phyloP scores from a whole-genome alignment of 257 asterid species.

The Salvia hispanica region DNA sequence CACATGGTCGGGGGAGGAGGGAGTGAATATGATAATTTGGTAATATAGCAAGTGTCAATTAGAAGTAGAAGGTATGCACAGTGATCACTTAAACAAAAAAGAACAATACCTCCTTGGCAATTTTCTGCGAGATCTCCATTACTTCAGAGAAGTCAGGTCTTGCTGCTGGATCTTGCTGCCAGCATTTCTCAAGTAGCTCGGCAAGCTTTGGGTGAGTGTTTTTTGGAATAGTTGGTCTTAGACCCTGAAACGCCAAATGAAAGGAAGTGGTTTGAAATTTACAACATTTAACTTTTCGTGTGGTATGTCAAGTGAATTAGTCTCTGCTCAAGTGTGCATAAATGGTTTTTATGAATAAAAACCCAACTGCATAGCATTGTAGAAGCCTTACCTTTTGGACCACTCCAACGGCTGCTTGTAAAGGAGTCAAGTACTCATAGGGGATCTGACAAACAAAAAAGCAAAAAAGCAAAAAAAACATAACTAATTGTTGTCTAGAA shows the following conservation, averaged over 20 bases:
- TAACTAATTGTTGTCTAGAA: constrained; percentile 4
- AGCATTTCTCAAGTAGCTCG: constrained; percentile 92
- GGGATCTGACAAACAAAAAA: constrained; percentile 72
- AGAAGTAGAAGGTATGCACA: neutral
- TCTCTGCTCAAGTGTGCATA: neutral
- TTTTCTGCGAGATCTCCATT: constrained; percentile 59
- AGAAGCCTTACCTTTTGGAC: constrained; percentile 77
- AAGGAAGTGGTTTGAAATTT: constrained; percentile 7
- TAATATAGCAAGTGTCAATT: neutral
- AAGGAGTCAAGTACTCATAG: constrained; percentile 88
- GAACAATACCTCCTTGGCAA: constrained; percentile 68
- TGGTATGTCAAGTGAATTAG: neutral
- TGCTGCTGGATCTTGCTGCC: constrained; percentile 82
- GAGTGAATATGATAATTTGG: neutral
- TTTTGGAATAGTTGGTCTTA: constrained; percentile 84
- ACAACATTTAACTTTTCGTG: neutral
- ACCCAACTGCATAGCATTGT: constrained; percentile 13
- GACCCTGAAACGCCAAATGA: constrained; percentile 52
- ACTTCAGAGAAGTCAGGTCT: constrained; percentile 89
- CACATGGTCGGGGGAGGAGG: too few species aligned
- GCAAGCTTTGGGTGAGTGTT: constrained; percentile 68
- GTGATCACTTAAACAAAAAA: constrained; percentile 1
- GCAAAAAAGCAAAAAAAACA: neutral
- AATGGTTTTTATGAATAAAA: neutral
- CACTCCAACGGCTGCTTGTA: constrained; percentile 98